Percentiles rank a stretch among this genome's conserved stretches.
Conservation (phyloP, 176 grass and related monocot genomes). For the Raddia guianensis region DNA sequence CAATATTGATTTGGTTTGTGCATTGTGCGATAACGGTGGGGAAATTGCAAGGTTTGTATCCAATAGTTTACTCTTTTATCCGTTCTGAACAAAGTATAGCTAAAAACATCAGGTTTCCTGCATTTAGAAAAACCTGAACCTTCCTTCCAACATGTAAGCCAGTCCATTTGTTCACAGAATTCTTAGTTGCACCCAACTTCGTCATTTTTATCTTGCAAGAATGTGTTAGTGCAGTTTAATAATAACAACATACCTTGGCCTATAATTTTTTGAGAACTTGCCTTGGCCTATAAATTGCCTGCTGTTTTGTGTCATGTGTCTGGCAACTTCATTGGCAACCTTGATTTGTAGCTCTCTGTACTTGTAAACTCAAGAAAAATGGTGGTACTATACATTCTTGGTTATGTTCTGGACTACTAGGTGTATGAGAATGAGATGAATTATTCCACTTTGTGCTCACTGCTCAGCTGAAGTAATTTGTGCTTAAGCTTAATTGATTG, state of each 20-base stretch:
- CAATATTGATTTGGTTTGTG: slow-evolving; percentile 56
- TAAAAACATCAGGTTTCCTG: slow-evolving; percentile 11
- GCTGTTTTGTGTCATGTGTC: slow-evolving; percentile 13
- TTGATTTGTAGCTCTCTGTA: not conserved
- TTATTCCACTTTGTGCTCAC: slow-evolving; percentile 21
- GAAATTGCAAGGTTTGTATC: slow-evolving; percentile 51
- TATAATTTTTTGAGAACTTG: not conserved
- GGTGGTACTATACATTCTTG: not conserved
- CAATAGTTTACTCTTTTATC: slow-evolving; percentile 14
- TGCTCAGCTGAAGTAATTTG: slow-evolving; percentile 19
- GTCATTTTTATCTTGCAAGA: no score
- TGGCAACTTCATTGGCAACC: slow-evolving; percentile 7
- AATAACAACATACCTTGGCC: no score
- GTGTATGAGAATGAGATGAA: not conserved
- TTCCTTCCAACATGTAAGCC: not conserved
- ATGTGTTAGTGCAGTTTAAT: no score
- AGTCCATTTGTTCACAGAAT: not conserved
- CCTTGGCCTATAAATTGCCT: not conserved
- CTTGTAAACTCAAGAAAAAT: slow-evolving; percentile 16
- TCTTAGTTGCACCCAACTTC: no score
- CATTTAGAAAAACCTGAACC: slow-evolving; percentile 9
- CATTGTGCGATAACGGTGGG: slow-evolving; percentile 73
- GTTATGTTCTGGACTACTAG: not conserved
- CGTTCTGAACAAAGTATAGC: not conserved
- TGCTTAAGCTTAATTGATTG: not conserved